phyloP scores from a whole-genome alignment of 1,284 basidiomycete species.

The Veloporphyrellus conicus region DNA sequence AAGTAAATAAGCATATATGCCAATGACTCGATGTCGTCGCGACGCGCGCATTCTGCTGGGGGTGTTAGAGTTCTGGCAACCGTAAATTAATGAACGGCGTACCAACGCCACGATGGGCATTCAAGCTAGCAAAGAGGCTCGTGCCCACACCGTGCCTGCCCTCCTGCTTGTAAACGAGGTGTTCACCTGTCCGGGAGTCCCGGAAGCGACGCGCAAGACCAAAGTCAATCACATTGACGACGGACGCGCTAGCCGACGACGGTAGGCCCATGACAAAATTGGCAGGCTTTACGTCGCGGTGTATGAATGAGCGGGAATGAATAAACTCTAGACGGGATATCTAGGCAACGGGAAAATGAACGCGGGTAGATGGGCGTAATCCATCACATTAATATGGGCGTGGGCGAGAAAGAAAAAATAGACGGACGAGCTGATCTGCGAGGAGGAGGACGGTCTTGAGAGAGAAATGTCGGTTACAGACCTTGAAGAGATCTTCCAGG shows the following conservation, averaged over 20 bases:
- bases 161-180: slow-evolving; percentile 90
- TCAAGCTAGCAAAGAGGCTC: slow-evolving; percentile 90
- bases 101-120: slow-evolving; percentile 90
- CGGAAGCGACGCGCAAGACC: slow-evolving; percentile 95
- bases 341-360: slow-evolving; percentile 37
- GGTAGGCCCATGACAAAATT: slow-evolving; percentile 81
- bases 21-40: slow-evolving; percentile 89
- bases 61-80: slow-evolving; percentile 6
- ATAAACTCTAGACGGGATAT: slow-evolving; percentile 73
- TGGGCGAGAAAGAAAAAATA: slow-evolving; percentile 1
- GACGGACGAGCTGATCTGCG: slow-evolving; percentile 83
- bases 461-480: slow-evolving; percentile 88
- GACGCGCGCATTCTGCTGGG: slow-evolving; percentile 72
- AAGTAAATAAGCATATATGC: slow-evolving; percentile 95
- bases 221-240: slow-evolving; percentile 94
- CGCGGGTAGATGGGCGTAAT: slow-evolving; percentile 11
- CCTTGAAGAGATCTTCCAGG: slow-evolving; percentile 92
- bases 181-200: slow-evolving; percentile 79
- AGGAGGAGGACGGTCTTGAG: slow-evolving; percentile 91
- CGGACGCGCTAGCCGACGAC: slow-evolving; percentile 48
- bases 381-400: slow-evolving; percentile 9
- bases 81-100: slow-evolving; percentile 23
- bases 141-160: slow-evolving; percentile 87
- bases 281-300: slow-evolving; percentile 95
- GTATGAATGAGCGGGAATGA: slow-evolving; percentile 71